These are phyloP conservation scores for Daldinia sp. DNA, from an alignment of 2,329 filamentous ascomycete genomes.

Conservation along the genomic window DNA sequence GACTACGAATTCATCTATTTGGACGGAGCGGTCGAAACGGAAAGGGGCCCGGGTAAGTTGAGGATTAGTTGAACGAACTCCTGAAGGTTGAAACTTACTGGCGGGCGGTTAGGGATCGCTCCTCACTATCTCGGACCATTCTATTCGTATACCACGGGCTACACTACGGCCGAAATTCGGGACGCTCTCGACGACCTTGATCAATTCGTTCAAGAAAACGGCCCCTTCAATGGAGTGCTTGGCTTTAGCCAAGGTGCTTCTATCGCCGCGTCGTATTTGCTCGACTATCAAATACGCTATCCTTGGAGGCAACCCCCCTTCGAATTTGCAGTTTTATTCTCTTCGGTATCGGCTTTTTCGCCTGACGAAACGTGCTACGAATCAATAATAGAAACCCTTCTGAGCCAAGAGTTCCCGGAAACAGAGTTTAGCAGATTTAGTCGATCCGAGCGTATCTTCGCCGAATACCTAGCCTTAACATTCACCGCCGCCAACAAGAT, in stretches of 20 bases:
- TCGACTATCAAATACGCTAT: neutral
- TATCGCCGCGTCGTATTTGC: neutral
- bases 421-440: neutral
- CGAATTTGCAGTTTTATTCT: neutral
- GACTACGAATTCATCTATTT: neutral
- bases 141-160: neutral
- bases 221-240: neutral
- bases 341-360: neutral
- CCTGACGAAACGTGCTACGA: neutral
- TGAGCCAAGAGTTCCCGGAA: neutral
- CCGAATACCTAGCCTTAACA: neutral
- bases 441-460: neutral
- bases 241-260: neutral
- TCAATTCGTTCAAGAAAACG: neutral
- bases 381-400: neutral
- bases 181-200: neutral
- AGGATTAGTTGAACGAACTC: no score
- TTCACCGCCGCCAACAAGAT: neutral
- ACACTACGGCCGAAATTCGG: neutral
- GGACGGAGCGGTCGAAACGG: neutral
- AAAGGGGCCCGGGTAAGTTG: neutral
- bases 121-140: neutral
- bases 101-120: neutral
- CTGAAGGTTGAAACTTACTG: no score
- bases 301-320: neutral